A percentile compares a stretch with the other conserved stretches of the same genome.
Evolutionary conservation across 2,329 filamentous ascomycete species (phyloP).

Genomic region (Cryphonectria japonica): DNA sequence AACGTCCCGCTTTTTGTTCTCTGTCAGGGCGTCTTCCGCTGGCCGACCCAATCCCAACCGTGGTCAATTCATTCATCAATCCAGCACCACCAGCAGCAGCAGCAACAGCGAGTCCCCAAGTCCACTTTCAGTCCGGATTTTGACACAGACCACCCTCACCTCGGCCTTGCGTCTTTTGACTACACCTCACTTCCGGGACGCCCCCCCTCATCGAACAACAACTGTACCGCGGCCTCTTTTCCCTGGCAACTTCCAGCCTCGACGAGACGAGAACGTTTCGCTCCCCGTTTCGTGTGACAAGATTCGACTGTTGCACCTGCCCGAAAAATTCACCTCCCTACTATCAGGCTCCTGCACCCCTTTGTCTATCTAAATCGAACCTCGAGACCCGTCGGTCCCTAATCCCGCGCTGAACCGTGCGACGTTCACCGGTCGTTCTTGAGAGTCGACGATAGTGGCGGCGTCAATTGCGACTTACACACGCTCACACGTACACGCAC

Average conservation of each 20-base stretch:
- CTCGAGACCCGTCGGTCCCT: conserved; percentile 3
- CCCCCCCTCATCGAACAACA: background rate
- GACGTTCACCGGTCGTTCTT: conserved; percentile 16
- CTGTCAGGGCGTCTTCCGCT: conserved; percentile 29
- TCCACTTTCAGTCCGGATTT: conserved; percentile 18
- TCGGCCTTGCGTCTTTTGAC: conserved; percentile 20
- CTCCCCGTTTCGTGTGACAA: conserved; percentile 15
- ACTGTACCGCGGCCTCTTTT: background rate
- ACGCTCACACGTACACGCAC: background rate
- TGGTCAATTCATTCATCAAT: conserved; percentile 8
- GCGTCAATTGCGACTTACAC: conserved; percentile 11
- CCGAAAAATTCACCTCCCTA: background rate
- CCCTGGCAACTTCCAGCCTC: background rate
- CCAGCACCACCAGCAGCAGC: background rate
- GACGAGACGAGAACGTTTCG: conserved; percentile 8
- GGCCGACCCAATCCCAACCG: conserved; percentile 24
- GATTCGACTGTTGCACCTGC: conserved; percentile 14
- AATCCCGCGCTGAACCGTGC: conserved; percentile 6
- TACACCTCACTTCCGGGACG: background rate
- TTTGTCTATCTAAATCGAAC: conserved; percentile 19
- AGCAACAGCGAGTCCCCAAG: background rate
- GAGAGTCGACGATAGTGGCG: conserved; percentile 13
- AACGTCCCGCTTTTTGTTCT: conserved; percentile 31
- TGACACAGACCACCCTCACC: conserved; percentile 15
- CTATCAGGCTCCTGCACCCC: conserved; percentile 1